phyloP scores from a whole-genome alignment of 352 stramenopile species.

The Phytophthora uliginosa region DNA sequence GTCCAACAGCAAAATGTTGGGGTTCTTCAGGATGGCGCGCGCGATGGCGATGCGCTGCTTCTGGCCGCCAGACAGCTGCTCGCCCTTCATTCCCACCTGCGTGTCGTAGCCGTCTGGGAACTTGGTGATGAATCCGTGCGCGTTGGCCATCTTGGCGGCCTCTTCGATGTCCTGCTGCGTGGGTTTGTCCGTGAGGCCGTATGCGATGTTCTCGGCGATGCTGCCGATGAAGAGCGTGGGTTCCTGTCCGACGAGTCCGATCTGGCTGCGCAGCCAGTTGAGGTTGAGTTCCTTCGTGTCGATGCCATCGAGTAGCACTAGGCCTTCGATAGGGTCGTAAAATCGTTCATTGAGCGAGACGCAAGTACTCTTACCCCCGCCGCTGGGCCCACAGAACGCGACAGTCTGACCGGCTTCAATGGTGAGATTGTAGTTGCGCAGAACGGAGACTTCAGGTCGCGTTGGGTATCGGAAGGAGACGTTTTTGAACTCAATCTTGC shows the following conservation, averaged over 20 bases:
- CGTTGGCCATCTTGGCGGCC: conserved; percentile 93
- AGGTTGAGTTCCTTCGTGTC: conserved; percentile 63
- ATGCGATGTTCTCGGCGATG: conserved; percentile 70
- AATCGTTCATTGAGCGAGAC: conserved; percentile 64
- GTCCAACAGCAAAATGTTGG: conserved; percentile 87
- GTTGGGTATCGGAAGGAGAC: conserved; percentile 85
- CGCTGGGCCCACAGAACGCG: conserved; percentile 57
- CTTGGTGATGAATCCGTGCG: conserved; percentile 91
- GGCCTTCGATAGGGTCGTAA: conserved; percentile 64
- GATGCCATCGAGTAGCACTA: conserved; percentile 80
- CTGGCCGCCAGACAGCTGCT: conserved; percentile 80
- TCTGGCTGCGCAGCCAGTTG: conserved; percentile 56
- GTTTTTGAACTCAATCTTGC: conserved; percentile 60
- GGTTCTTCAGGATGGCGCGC: conserved; percentile 65
- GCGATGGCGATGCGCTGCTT: conserved; percentile 94
- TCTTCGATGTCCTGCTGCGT: conserved; percentile 75
- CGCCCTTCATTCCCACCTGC: conserved; percentile 94
- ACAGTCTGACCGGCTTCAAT: conserved; percentile 72
- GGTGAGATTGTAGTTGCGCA: conserved; percentile 84
- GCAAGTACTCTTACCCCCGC: conserved; percentile 53
- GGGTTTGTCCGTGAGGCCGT: conserved; percentile 46
- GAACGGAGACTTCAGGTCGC: conserved; percentile 64
- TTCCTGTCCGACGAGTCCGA: conserved; percentile 73
- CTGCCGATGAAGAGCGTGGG: conserved; percentile 69
- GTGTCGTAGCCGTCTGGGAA: conserved; percentile 95